These are phyloP conservation scores for Solanum pimpinellifolium DNA, from an alignment of 257 asterid genomes.

Conservation along the genomic window DNA sequence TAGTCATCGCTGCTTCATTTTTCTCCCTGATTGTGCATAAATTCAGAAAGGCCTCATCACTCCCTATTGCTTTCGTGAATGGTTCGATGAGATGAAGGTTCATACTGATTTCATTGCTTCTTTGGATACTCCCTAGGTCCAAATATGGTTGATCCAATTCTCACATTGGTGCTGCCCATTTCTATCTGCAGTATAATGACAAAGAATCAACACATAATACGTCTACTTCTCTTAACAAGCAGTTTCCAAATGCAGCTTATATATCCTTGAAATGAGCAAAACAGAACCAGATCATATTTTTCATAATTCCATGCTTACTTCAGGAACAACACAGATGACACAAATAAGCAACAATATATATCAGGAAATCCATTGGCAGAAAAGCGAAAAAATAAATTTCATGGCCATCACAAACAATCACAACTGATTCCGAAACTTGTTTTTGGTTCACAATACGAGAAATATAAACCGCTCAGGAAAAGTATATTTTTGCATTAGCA, in stretches of 20 bases:
- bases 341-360: not conserved
- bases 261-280: not conserved
- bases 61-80: not conserved
- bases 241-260: not conserved
- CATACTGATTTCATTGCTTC: constrained; percentile 18
- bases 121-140: constrained; percentile 79
- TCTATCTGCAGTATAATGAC: constrained; percentile 45
- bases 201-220: not conserved
- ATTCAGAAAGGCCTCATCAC: not conserved
- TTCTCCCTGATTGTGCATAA: not conserved
- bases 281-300: not conserved
- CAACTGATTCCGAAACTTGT: not conserved
- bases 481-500: not conserved
- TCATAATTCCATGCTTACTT: not conserved
- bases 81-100: not conserved
- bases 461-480: not conserved
- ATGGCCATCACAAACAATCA: not conserved
- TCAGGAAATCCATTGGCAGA: not conserved
- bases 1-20: not conserved
- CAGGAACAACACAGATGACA: not conserved
- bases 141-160: constrained; percentile 85
- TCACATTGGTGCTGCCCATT: constrained; percentile 82
- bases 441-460: not conserved
- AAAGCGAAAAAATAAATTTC: not conserved
- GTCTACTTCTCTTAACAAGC: not conserved